These are phyloP conservation scores for Chrysoporthe cubensis DNA, from an alignment of 2,329 filamentous ascomycete genomes.

Conservation along the genomic window DNA sequence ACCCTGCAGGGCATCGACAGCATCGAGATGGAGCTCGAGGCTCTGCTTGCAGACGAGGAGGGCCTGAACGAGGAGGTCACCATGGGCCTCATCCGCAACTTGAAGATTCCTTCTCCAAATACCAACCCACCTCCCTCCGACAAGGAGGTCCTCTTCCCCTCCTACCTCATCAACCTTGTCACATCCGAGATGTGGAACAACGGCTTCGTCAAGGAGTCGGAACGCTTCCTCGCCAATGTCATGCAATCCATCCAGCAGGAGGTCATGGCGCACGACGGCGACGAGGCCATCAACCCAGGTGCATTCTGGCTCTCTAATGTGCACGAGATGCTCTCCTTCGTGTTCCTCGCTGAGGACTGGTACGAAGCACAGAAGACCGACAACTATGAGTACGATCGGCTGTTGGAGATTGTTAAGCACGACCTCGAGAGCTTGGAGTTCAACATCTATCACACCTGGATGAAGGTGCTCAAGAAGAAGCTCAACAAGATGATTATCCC, in stretches of 20 bases:
- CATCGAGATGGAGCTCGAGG: conserved; percentile 93
- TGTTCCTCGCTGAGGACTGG: conserved; percentile 99
- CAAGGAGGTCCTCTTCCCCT: conserved; percentile 98
- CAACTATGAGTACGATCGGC: conserved; percentile 97
- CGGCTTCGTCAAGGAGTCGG: conserved; percentile 98
- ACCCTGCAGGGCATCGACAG: conserved; percentile 85
- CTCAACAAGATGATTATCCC: conserved; percentile 99
- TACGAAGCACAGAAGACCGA: conserved; percentile 99
- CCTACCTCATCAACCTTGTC: conserved; percentile 97
- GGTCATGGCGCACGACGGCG: conserved; percentile 98
- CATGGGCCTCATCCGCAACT: conserved; percentile 91
- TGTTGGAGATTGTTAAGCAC: conserved; percentile 98
- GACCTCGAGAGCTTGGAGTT: conserved; percentile 98
- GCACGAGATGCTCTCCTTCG: conserved; percentile 99
- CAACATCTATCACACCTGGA: conserved; percentile 99
- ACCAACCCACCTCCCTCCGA: conserved; percentile 89
- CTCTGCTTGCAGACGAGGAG: conserved; percentile 91
- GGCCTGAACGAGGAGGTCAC: conserved; percentile 96
- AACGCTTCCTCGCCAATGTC: conserved; percentile 97
- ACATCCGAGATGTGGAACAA: conserved; percentile 99
- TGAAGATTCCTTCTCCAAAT: conserved; percentile 91
- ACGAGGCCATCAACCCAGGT: conserved; percentile 95
- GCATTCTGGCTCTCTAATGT: conserved; percentile 99
- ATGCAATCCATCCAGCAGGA: conserved; percentile 99
- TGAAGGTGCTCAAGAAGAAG: conserved; percentile 99